Percentiles rank a stretch among this genome's conserved stretches.
phyloP scores from a whole-genome alignment of 768 basidiomycete genomes.

The Tylopilus plumbeoviolaceoides region DNA sequence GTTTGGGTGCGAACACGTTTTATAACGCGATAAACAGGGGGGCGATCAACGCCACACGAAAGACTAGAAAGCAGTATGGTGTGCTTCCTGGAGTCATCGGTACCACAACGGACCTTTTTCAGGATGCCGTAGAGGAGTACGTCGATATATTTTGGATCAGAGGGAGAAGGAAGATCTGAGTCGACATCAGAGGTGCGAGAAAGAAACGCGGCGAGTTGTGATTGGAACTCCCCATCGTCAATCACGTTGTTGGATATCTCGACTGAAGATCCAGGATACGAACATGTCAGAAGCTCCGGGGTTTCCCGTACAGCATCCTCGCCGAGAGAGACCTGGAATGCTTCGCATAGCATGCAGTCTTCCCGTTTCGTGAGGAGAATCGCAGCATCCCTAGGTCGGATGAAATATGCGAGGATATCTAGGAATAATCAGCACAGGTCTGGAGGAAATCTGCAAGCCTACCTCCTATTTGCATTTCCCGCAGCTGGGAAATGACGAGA shows the following conservation, averaged over 20 bases:
- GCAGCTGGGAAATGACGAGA: too few species aligned
- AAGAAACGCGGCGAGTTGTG: neutral
- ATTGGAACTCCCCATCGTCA: neutral
- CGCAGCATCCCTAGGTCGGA: too few species aligned
- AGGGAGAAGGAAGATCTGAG: neutral
- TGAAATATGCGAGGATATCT: too few species aligned
- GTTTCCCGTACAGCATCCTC: too few species aligned
- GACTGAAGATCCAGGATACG: neutral
- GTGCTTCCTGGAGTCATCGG: neutral
- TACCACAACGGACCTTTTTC: neutral
- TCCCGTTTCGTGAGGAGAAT: too few species aligned
- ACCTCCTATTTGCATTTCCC: too few species aligned
- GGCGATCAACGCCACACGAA: conserved; percentile 4
- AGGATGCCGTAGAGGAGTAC: neutral
- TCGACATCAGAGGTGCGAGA: neutral
- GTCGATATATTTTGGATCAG: neutral
- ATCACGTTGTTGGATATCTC: neutral
- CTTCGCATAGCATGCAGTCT: too few species aligned
- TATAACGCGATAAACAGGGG: too few species aligned
- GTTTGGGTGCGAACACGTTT: conserved; percentile 17
- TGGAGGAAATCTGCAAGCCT: too few species aligned
- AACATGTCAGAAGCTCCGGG: too few species aligned
- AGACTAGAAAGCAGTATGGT: neutral
- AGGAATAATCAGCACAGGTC: too few species aligned
- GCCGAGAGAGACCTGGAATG: too few species aligned